A percentile compares a stretch with the other conserved stretches of the same genome.
Conservation (phyloP, 2,329 filamentous ascomycete genomes). For the Pestalotiopsis fici region DNA sequence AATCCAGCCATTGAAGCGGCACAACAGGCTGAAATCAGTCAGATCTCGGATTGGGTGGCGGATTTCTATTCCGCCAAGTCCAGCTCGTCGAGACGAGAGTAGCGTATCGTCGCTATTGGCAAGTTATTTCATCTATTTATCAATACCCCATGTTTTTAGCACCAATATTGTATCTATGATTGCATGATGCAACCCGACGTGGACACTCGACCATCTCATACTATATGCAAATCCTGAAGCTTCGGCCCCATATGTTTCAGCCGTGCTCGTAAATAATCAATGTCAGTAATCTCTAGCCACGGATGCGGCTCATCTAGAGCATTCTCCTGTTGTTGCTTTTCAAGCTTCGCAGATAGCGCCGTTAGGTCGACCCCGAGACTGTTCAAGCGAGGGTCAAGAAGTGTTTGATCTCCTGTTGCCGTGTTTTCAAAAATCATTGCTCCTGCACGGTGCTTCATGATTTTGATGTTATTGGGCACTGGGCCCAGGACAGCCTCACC, state of each 20-base stretch:
- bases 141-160: too few relatives aligned
- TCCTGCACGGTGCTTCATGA: neutral
- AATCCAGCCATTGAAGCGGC: conserved; percentile 47
- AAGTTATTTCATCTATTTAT: too few relatives aligned
- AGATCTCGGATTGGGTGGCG: conserved; percentile 54
- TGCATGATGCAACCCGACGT: too few relatives aligned
- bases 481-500: neutral
- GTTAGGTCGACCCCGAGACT: neutral
- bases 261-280: neutral
- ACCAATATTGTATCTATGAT: too few relatives aligned
- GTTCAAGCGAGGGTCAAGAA: neutral
- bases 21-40: conserved; percentile 45
- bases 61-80: conserved; percentile 39
- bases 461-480: neutral
- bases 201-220: too few relatives aligned
- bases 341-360: neutral
- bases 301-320: neutral
- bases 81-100: neutral
- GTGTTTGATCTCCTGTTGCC: neutral
- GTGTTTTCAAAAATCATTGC: neutral
- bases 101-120: neutral
- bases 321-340: neutral
- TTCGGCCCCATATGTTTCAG: neutral
- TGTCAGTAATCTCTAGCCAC: neutral
- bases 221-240: neutral